Evolutionary conservation across 768 basidiomycete genomes (phyloP).

Genomic region (Trametes sanguinea): DNA sequence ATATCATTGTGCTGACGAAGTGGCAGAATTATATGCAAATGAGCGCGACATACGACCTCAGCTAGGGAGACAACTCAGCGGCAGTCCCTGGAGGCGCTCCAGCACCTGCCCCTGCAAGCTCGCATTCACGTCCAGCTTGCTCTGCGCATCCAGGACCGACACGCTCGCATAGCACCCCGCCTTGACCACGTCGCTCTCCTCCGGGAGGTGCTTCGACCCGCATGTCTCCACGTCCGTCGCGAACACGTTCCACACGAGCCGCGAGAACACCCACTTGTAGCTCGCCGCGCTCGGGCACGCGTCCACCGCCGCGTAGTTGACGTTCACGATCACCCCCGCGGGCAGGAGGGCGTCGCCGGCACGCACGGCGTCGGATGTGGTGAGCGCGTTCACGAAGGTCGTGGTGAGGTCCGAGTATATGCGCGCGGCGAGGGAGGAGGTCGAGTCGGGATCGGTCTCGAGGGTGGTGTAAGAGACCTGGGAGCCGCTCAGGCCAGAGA

Average conservation of each 20-base stretch:
- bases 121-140: conserved; percentile 37
- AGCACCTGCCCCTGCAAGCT: conserved; percentile 33
- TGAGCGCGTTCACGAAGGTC: conserved; percentile 37
- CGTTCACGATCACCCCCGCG: conserved; percentile 35
- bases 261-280: conserved; percentile 38
- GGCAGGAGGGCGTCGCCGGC: conserved; percentile 34
- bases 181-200: conserved; percentile 30
- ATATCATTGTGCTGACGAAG: too few relatives aligned
- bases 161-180: conserved; percentile 35
- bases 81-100: conserved; percentile 23
- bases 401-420: conserved; percentile 47
- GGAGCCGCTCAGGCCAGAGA: conserved; percentile 44
- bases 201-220: conserved; percentile 35
- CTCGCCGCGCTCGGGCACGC: conserved; percentile 29
- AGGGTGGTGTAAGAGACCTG: conserved; percentile 56
- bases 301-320: conserved; percentile 37
- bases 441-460: conserved; percentile 34
- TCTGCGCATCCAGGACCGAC: conserved; percentile 33
- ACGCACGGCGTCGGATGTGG: conserved; percentile 13
- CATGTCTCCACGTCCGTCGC: conserved; percentile 37
- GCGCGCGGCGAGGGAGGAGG: conserved; percentile 40
- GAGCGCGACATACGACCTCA: not conserved
- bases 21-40: too few relatives aligned
- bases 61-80: conserved; percentile 9
- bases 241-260: conserved; percentile 29